These are phyloP conservation scores for Austropuccinia psidii DNA, from an alignment of 1,284 basidiomycete genomes.

Conservation along the genomic window DNA sequence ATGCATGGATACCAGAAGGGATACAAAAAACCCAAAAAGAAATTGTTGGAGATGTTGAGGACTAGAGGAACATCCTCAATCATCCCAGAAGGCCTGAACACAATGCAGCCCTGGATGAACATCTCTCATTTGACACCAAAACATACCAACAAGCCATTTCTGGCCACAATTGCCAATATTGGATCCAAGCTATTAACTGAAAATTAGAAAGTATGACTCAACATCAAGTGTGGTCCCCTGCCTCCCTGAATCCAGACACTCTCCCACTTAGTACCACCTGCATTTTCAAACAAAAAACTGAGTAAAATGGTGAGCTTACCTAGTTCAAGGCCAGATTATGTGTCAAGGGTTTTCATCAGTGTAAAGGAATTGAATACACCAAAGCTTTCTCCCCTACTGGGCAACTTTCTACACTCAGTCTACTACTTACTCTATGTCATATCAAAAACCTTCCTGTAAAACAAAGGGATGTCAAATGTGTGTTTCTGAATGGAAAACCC, in stretches of 20 bases:
- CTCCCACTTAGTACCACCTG: not conserved
- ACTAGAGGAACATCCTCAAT: too few relatives aligned
- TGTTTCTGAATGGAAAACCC: not conserved
- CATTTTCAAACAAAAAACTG: not conserved
- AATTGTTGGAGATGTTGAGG: too few relatives aligned
- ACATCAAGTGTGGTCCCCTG: not conserved
- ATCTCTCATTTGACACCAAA: too few relatives aligned
- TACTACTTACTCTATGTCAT: not conserved
- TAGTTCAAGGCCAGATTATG: not conserved
- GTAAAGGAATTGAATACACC: not conserved
- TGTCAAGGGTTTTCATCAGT: not conserved
- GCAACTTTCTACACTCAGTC: not conserved
- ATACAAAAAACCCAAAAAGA: too few relatives aligned
- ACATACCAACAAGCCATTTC: not conserved
- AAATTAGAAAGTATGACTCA: not conserved
- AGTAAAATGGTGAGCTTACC: not conserved
- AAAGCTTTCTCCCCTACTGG: not conserved
- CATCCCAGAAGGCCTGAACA: too few relatives aligned
- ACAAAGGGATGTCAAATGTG: not conserved
- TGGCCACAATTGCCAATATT: not conserved
- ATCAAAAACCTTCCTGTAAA: not conserved
- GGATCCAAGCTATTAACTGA: not conserved
- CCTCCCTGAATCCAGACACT: not conserved
- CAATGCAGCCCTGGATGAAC: too few relatives aligned
- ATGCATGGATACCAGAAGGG: too few relatives aligned